These are phyloP conservation scores for Musa beccarii DNA, from an alignment of 176 grass and related monocot species.

Conservation along the genomic window DNA sequence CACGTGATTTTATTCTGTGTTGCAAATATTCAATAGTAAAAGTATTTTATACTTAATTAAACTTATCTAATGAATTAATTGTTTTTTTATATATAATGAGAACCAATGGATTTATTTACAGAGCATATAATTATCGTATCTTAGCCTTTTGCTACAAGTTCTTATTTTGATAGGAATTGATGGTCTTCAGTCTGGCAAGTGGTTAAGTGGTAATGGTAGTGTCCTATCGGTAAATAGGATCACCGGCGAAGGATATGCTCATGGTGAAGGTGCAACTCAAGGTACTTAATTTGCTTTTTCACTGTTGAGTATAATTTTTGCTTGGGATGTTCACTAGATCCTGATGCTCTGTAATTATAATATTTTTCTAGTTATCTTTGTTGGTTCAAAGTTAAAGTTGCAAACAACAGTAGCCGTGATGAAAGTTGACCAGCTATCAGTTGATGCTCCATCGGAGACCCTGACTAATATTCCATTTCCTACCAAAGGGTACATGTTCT, in stretches of 20 bases:
- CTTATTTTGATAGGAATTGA: constrained; percentile 29
- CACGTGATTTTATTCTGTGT: too few species aligned
- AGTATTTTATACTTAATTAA: too few species aligned
- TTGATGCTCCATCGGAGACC: constrained; percentile 49
- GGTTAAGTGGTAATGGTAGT: constrained; percentile 79
- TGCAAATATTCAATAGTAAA: too few species aligned
- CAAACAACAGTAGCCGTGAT: constrained; percentile 48
- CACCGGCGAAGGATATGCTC: constrained; percentile 69
- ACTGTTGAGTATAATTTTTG: constrained; percentile 3
- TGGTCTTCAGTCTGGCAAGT: constrained; percentile 42
- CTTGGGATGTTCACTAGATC: constrained; percentile 9
- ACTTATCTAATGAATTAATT: too few species aligned
- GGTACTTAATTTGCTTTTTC: constrained; percentile 26
- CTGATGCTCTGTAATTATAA: constrained; percentile 12
- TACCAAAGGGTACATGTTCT: constrained; percentile 62
- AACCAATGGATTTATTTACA: constrained; percentile 18
- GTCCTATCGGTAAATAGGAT: constrained; percentile 49
- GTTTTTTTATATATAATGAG: too few species aligned
- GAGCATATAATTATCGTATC: background rate
- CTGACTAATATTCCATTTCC: constrained; percentile 57
- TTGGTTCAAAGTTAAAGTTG: constrained; percentile 58
- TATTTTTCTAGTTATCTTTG: constrained; percentile 53
- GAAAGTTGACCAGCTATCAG: constrained; percentile 58
- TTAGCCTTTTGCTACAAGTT: background rate
- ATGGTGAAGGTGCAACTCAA: constrained; percentile 57